phyloP scores from a whole-genome alignment of 179 eudicot species.

The Nepenthes alata region DNA sequence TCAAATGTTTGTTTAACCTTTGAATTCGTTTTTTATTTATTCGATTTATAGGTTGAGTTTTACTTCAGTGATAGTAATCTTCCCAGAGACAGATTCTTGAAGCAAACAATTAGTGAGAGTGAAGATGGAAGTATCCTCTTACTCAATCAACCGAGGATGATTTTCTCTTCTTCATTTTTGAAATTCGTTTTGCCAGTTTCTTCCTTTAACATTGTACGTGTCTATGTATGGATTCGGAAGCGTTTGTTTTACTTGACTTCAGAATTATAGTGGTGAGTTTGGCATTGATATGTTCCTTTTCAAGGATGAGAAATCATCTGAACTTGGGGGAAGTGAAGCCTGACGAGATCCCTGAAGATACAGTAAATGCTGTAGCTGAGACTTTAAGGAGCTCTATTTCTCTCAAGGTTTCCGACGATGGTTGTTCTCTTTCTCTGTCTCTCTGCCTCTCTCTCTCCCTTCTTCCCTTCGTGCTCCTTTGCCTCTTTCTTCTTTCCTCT shows the following conservation, averaged over 20 bases:
- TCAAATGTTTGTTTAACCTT: background rate
- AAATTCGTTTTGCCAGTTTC: background rate
- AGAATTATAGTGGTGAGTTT: conserved; percentile 59
- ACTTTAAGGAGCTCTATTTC: conserved; percentile 55
- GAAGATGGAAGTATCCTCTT: conserved; percentile 93
- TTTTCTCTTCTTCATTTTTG: background rate
- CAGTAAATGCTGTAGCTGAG: conserved; percentile 65
- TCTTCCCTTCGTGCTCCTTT: background rate
- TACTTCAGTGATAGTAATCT: conserved; percentile 95
- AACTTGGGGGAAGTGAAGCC: conserved; percentile 59
- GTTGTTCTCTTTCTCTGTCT: conserved; percentile 23
- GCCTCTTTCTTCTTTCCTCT: background rate
- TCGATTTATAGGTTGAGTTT: conserved; percentile 62
- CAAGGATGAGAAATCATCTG: conserved; percentile 71
- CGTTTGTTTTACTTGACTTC: conserved; percentile 34
- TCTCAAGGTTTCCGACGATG: conserved; percentile 84
- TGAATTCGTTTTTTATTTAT: background rate
- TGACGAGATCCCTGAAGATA: conserved; percentile 66
- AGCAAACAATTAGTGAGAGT: conserved; percentile 41
- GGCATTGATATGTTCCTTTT: conserved; percentile 81
- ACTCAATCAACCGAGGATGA: conserved; percentile 3
- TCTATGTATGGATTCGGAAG: background rate
- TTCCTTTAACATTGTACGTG: background rate
- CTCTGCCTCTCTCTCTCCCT: background rate
- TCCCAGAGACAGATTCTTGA: conserved; percentile 62